phyloP scores from a whole-genome alignment of 2,329 filamentous ascomycete genomes.

The Aureobasidium sp. region DNA sequence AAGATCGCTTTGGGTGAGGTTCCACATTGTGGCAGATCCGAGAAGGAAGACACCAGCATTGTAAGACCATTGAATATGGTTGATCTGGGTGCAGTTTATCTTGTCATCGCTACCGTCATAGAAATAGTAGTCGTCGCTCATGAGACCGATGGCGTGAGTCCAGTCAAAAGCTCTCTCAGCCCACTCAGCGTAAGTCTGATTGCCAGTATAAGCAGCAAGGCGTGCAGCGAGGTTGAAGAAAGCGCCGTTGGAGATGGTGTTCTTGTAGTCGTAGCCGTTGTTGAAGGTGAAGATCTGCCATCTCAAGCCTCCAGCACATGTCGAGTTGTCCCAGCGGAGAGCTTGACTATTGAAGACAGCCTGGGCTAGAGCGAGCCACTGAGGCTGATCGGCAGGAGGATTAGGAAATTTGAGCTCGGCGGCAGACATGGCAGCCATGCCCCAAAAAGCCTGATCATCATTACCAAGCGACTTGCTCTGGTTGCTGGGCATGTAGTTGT shows the following conservation, averaged over 20 bases:
- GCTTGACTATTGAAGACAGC: constrained; percentile 36
- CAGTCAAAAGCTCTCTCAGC: constrained; percentile 37
- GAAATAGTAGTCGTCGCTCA: constrained; percentile 45
- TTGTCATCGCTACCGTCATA: constrained; percentile 41
- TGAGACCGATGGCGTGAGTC: constrained; percentile 45
- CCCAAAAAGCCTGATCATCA: constrained; percentile 55
- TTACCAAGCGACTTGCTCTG: constrained; percentile 36
- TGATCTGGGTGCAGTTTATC: constrained; percentile 38
- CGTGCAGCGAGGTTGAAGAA: constrained; percentile 45
- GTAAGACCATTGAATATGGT: constrained; percentile 44
- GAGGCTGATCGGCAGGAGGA: constrained; percentile 34
- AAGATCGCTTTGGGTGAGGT: constrained; percentile 21
- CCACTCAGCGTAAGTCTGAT: constrained; percentile 59
- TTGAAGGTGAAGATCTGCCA: constrained; percentile 42
- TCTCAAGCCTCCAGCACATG: constrained; percentile 34
- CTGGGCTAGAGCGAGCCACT: constrained; percentile 40
- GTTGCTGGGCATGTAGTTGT: constrained; percentile 51
- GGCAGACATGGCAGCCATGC: constrained; percentile 49
- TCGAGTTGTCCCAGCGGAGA: constrained; percentile 30
- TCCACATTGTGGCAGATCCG: constrained; percentile 43
- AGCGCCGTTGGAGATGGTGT: constrained; percentile 50
- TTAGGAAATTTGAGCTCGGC: constrained; percentile 45
- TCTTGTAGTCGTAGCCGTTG: constrained; percentile 48
- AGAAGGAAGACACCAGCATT: constrained; percentile 37
- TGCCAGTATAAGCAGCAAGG: constrained; percentile 35